Percentiles rank a stretch among this genome's conserved stretches.
Evolutionary conservation across 805 yeast genomes (phyloP).

Genomic region (Candida rishiriensis): DNA sequence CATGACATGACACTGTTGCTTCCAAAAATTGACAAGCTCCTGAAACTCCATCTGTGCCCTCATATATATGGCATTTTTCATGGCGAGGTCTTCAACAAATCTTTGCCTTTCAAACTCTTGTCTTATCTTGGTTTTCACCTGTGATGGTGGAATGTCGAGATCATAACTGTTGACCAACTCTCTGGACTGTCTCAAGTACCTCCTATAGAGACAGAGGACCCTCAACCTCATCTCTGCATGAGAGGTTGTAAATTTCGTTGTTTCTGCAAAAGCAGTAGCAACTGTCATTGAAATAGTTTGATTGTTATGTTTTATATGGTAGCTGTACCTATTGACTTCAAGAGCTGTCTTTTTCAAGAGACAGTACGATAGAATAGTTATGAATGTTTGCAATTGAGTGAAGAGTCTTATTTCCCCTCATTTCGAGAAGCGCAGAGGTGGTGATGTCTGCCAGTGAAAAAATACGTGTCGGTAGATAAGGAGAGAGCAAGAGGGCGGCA

Average conservation of each 20-base stretch:
- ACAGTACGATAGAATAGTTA: no score
- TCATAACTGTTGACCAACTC: constrained; percentile 57
- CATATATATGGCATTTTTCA: constrained; percentile 64
- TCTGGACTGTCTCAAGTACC: constrained; percentile 56
- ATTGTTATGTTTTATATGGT: no score
- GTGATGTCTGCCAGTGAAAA: no score
- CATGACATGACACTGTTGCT: constrained; percentile 80
- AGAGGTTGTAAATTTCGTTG: constrained; percentile 63
- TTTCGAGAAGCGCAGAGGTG: no score
- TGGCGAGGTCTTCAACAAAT: constrained; percentile 60
- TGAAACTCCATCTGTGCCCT: constrained; percentile 91
- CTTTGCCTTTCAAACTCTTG: constrained; percentile 86
- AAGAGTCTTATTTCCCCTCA: no score
- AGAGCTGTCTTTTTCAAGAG: no score
- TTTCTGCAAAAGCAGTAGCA: constrained; percentile 81
- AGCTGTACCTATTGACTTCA: no score
- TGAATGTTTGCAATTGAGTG: no score
- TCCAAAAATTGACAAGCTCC: constrained; percentile 85
- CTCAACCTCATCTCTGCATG: constrained; percentile 58
- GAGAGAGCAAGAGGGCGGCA: no score
- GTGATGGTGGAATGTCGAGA: constrained; percentile 72
- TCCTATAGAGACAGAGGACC: constrained; percentile 68
- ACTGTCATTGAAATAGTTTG: constrained; percentile 38
- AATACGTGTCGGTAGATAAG: no score
- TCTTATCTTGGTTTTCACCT: constrained; percentile 77